These are phyloP conservation scores for Strobilomyces confusus DNA, from an alignment of 768 basidiomycete genomes.

Conservation along the genomic window DNA sequence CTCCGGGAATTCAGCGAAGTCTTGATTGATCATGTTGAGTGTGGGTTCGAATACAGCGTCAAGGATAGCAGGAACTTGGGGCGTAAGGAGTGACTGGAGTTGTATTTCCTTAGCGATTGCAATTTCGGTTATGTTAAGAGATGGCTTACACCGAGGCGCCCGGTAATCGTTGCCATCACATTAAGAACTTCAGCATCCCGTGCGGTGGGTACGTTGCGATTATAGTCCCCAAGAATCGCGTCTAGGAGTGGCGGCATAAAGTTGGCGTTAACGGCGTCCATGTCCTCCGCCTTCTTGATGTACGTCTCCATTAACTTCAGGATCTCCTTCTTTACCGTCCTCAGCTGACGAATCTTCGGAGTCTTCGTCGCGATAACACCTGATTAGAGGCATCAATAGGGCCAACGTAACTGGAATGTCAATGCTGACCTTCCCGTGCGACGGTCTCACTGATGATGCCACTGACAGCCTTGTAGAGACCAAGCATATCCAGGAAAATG, in stretches of 20 bases:
- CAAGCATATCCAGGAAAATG: slow-evolving; percentile 97
- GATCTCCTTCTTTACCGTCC: slow-evolving; percentile 98
- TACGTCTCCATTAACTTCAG: slow-evolving; percentile 97
- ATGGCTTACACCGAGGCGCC: slow-evolving; percentile 75
- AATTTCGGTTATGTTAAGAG: background rate
- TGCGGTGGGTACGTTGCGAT: slow-evolving; percentile 87
- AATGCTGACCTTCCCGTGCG: slow-evolving; percentile 66
- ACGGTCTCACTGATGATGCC: slow-evolving; percentile 94
- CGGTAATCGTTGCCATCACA: slow-evolving; percentile 93
- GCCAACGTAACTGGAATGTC: background rate
- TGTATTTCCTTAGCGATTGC: slow-evolving; percentile 5
- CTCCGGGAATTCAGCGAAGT: slow-evolving; percentile 98
- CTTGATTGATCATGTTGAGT: slow-evolving; percentile 98
- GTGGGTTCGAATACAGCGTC: slow-evolving; percentile 98
- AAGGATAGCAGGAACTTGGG: slow-evolving; percentile 91
- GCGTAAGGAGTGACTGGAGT: slow-evolving; percentile 72
- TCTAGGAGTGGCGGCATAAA: slow-evolving; percentile 95
- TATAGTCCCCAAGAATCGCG: slow-evolving; percentile 97
- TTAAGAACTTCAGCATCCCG: slow-evolving; percentile 96
- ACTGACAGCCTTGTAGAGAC: slow-evolving; percentile 95
- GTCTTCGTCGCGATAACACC: slow-evolving; percentile 93
- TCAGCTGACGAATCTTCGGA: slow-evolving; percentile 87
- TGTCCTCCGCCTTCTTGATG: slow-evolving; percentile 94
- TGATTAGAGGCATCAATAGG: slow-evolving; percentile 29
- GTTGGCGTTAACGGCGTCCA: slow-evolving; percentile 86